Evolutionary conservation across 1,139 yeast genomes (phyloP).

Genomic region (Zygosaccharomyces pseudobailii): DNA sequence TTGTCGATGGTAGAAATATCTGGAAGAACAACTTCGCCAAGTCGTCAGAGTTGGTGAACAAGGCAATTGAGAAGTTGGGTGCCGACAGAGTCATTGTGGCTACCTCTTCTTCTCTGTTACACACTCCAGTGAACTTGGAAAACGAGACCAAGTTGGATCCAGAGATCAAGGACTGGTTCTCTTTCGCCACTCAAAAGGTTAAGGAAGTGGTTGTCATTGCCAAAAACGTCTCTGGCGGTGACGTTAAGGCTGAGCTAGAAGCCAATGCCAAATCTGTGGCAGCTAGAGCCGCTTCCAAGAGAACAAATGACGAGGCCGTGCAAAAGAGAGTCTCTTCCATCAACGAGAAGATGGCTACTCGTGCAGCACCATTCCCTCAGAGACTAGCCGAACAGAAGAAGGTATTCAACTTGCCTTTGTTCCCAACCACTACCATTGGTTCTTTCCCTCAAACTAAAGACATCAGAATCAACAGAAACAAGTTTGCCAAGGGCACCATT

Average conservation of each 20-base stretch:
- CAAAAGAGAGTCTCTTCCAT: conserved; percentile 82
- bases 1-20: conserved; percentile 97
- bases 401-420: conserved; percentile 87
- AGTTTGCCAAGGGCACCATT: conserved; percentile 93
- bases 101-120: conserved; percentile 93
- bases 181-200: conserved; percentile 96
- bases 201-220: conserved; percentile 87
- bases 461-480: conserved; percentile 97
- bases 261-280: conserved; percentile 84
- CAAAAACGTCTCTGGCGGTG: conserved; percentile 78
- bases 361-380: conserved; percentile 79
- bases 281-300: conserved; percentile 79
- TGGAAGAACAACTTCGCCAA: conserved; percentile 94
- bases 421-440: conserved; percentile 99
- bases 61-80: conserved; percentile 82
- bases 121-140: conserved; percentile 95
- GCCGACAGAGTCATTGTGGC: conserved; percentile 84
- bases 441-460: conserved; percentile 99
- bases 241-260: conserved; percentile 61
- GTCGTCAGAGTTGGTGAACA: conserved; percentile 75
- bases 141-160: conserved; percentile 87
- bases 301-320: conserved; percentile 89
- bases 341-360: conserved; percentile 73
- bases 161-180: conserved; percentile 94
- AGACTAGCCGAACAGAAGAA: conserved; percentile 86